Conservation (phyloP, 1,284 basidiomycete genomes). For the Ceratobasidium theobromae region DNA sequence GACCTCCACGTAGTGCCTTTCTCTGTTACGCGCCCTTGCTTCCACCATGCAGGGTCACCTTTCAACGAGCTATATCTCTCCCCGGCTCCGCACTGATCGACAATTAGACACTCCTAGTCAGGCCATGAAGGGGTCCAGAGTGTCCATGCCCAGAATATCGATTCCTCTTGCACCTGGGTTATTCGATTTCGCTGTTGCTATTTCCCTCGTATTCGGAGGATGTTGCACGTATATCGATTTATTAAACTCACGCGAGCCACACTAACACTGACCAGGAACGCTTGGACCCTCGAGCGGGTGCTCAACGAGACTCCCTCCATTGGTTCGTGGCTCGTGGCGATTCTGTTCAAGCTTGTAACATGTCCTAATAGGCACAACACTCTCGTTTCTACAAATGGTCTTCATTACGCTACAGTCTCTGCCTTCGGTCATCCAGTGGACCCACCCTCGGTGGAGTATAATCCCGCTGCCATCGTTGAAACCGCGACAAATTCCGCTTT, state of each 20-base stretch:
- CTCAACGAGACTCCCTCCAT: conserved; percentile 67
- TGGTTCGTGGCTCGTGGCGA: conserved; percentile 47
- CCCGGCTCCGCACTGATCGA: conserved; percentile 2
- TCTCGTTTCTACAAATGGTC: conserved; percentile 82
- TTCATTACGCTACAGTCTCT: conserved; percentile 69
- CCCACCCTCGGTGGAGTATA: conserved; percentile 46
- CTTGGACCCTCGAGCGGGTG: conserved; percentile 68
- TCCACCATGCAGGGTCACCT: conserved; percentile 3
- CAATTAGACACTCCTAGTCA: too few species aligned
- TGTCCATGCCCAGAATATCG: too few species aligned
- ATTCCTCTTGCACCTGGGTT: conserved; percentile 27
- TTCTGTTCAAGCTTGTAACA: conserved; percentile 37
- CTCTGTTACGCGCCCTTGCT: not conserved
- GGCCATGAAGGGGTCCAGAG: too few species aligned
- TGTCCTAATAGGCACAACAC: conserved; percentile 62
- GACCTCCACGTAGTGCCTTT: not conserved
- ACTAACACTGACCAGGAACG: conserved; percentile 52
- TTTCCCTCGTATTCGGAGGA: conserved; percentile 72
- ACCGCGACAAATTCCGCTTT: conserved; percentile 68
- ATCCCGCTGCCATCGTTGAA: conserved; percentile 47
- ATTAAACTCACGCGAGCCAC: not conserved
- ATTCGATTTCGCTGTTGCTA: conserved; percentile 44
- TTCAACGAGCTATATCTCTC: not conserved
- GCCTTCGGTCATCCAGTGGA: conserved; percentile 53
- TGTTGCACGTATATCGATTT: conserved; percentile 68